Base-by-base conservation (phyloP, 2,329 filamentous ascomycete species). In the Claviceps purpurea region DNA sequence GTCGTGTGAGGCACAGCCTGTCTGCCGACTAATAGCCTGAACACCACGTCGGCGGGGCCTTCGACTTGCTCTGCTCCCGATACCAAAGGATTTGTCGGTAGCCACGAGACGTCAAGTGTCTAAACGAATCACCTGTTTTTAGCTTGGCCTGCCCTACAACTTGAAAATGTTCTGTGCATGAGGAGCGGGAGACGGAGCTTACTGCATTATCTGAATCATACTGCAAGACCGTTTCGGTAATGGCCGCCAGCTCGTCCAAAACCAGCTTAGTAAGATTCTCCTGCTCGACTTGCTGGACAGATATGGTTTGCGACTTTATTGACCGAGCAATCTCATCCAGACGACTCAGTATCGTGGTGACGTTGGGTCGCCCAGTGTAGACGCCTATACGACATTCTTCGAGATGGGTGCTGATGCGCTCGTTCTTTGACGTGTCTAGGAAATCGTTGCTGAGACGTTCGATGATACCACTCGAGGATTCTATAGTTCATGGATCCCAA, bases 1-100 rank as follows among this genome's bases (percentile, higher is more conserved):
- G 46, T 49, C 10, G 56, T 39, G 20, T 52, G 44, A 3, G 40
- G 5, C 1, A 42, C 49, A 1, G 48, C 37, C 18, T 54, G 51
- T n/a, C 47, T 56, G 13, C 65, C 66, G 38, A 69, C 60, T 2
- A 79, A 59, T 4, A 78, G 65, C 34, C 76, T 72, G 47, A 68
- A 60, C 16, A 75, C 73, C 14, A 71, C 61, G 43, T 78, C 73
- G 38, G 64, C 64, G 1, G 64, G 58, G 50, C 70, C 64, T 58
- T 78, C 73, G 5, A 67, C 60, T 14, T 54, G 50, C 26, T 58
- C 55, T 8, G 30, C 30, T 34, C 30, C 30, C 13, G 55, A 38
- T n/a, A 20, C 22, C 16, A 41, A 42, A 5, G 52, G 26, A 34
- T 34, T 34, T 13, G 66, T 52, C 10, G 68, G 60, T 10, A 76